These are phyloP conservation scores for Penstemon eatonii DNA, from an alignment of 257 asterid species.

Conservation along the genomic window DNA sequence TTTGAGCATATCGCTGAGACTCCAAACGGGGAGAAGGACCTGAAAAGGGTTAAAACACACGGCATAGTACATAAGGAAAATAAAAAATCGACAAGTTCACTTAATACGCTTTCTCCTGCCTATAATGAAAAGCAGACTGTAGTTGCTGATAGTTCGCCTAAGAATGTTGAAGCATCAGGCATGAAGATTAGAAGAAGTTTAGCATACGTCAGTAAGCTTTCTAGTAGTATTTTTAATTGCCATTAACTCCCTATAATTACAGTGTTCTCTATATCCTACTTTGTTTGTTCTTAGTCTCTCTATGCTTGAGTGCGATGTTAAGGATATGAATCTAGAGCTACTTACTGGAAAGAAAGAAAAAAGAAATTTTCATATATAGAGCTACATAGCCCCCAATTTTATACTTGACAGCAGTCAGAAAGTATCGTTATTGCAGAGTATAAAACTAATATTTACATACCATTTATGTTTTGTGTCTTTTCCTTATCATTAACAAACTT, in stretches of 20 bases:
- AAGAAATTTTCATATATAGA: not conserved
- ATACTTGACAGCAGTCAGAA: slow-evolving; percentile 2
- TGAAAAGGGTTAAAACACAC: slow-evolving; percentile 18
- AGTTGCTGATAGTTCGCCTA: slow-evolving; percentile 23
- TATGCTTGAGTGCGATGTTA: slow-evolving; percentile 7
- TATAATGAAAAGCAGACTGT: slow-evolving; percentile 30
- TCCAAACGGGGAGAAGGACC: slow-evolving; percentile 26
- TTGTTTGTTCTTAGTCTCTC: slow-evolving; percentile 7
- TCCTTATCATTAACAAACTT: slow-evolving; percentile 4
- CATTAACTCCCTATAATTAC: not conserved
- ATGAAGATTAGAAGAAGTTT: slow-evolving; percentile 36
- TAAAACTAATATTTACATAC: not conserved
- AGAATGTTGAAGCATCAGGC: slow-evolving; percentile 25
- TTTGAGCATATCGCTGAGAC: slow-evolving; percentile 23
- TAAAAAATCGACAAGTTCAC: slow-evolving; percentile 22
- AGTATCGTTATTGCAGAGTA: not conserved
- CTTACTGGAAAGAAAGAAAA: not conserved
- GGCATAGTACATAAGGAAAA: slow-evolving; percentile 25
- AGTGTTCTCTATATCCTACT: slow-evolving; percentile 1
- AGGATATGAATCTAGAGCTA: slow-evolving; percentile 8
- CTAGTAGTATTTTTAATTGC: slow-evolving; percentile 13
- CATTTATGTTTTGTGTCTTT: not conserved
- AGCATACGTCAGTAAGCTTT: slow-evolving; percentile 44
- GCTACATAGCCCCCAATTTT: not conserved
- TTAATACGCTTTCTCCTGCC: slow-evolving; percentile 22